phyloP scores from a whole-genome alignment of 176 grass and related monocot genomes.

The Avena atlantica region DNA sequence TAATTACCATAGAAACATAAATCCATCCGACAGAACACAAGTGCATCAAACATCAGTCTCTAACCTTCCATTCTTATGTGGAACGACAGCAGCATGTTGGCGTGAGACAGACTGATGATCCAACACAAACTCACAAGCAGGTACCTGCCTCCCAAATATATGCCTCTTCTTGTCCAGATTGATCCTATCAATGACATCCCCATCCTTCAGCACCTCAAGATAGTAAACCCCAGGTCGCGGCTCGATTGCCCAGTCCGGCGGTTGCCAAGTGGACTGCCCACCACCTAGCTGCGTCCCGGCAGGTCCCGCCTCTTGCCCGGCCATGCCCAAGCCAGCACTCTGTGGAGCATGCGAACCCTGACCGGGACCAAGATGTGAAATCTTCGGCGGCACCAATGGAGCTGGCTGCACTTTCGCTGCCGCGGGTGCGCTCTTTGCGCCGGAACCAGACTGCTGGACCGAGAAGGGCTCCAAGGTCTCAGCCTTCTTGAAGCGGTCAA shows the following conservation, averaged over 20 bases:
- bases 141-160: slow-evolving; percentile 93
- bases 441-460: slow-evolving; percentile 44
- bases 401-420: background rate
- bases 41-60: slow-evolving; percentile 15
- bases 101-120: slow-evolving; percentile 97
- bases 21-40: background rate
- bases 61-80: slow-evolving; percentile 97
- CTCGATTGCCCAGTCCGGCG: slow-evolving; percentile 90
- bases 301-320: slow-evolving; percentile 31
- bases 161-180: slow-evolving; percentile 85
- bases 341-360: slow-evolving; percentile 46
- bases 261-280: slow-evolving; percentile 89
- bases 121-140: slow-evolving; percentile 85
- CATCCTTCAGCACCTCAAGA: slow-evolving; percentile 90
- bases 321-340: slow-evolving; percentile 15
- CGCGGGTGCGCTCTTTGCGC: slow-evolving; percentile 36
- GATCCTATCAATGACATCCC: slow-evolving; percentile 83
- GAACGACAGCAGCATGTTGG: slow-evolving; percentile 90
- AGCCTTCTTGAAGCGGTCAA: slow-evolving; percentile 96
- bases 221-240: slow-evolving; percentile 80
- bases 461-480: slow-evolving; percentile 84
- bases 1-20: slow-evolving; percentile 15
- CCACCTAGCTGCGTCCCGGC: slow-evolving; percentile 76
- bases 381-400: slow-evolving; percentile 37
- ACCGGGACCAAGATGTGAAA: slow-evolving; percentile 7